Conservation (phyloP, 2,329 filamentous ascomycete genomes). For the Metarhizium anisopliae region DNA sequence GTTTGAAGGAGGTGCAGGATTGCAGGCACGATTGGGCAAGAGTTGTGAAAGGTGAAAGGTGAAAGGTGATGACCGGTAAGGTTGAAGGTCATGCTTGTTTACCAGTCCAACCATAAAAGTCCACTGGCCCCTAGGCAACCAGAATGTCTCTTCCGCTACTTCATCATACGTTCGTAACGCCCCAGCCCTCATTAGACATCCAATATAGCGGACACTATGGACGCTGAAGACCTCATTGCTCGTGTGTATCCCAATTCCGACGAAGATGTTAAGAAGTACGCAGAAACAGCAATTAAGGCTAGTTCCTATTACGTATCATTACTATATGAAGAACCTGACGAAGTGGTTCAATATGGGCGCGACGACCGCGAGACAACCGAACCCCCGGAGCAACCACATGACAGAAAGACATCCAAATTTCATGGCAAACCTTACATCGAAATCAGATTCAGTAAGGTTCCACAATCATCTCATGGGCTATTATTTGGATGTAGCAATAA, state of each 20-base stretch:
- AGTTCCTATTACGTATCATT: slow-evolving; percentile 1
- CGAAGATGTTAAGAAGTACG: neutral
- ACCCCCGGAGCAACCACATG: neutral
- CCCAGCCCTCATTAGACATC: neutral
- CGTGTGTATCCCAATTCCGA: neutral
- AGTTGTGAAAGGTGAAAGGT: neutral
- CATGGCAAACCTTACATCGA: slow-evolving; percentile 3
- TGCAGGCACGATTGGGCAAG: neutral
- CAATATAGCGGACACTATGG: slow-evolving; percentile 3
- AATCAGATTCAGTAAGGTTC: slow-evolving; percentile 11
- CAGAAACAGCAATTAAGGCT: neutral
- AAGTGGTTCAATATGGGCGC: slow-evolving; percentile 1
- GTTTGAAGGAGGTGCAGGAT: neutral
- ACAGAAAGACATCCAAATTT: neutral
- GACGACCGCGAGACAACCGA: slow-evolving; percentile 5
- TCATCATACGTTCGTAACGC: neutral
- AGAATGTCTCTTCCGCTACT: neutral
- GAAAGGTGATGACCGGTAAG: too few species aligned
- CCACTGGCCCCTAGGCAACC: neutral
- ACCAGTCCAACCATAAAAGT: neutral
- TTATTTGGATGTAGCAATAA: slow-evolving; percentile 9
- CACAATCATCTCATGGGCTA: slow-evolving; percentile 8
- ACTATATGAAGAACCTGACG: neutral
- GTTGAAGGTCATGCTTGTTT: neutral
- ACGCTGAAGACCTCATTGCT: slow-evolving; percentile 6